Base-by-base conservation (phyloP, 192 early-diverging fungal species). In the Diversispora eburnea region DNA sequence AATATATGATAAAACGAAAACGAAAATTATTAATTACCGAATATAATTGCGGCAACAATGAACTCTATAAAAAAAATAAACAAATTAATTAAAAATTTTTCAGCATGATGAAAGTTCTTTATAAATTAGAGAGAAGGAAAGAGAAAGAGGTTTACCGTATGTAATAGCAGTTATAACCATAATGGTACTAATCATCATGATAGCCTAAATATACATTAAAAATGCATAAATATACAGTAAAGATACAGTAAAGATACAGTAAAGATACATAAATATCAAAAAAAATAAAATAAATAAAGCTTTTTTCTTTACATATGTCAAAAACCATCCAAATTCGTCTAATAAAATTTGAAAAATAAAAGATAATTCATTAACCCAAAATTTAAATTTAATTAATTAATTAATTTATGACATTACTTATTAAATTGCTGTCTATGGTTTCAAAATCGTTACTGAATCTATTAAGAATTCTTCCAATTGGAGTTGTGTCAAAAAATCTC, bases 401-500 rank as follows among this genome's bases (percentile, higher is more conserved):
- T 33, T 33, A 33, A 33, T 33, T 33, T 2, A 33, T 33, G 25
- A 33, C 25, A 33, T 25, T 66, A 66, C 63, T 10, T 66, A 20
- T 81, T 48, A 89, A 74, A 4, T 64, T 67, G 48, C 87, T 84
- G 77, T 96, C 94, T 70, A 97, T 83, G 1, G 88, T 88, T 39
- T 89, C 88, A 76, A 97, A 90, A 81, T 98, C 94, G 9, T 91
- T 89, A 42, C 91, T 90, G 73, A 94, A 95, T 43, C 96, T 78
- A 78, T 96, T 98, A 77, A 91, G 22, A 56, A 91, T 89, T 15
- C 81, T 75, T 20, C 94, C 94, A 22, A 93, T 81, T 10, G 96
- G 96, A 20, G 91, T 94, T 19, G 88, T 88, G 74, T 96, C 94
- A 78, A 93, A 98, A 87, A 96, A 97, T 19, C 90, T 86, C 33